Evolutionary conservation across 306 rosid species (phyloP), one percentile per base, ranked within the genome.

Genomic region (Acmispon strigosus): DNA sequence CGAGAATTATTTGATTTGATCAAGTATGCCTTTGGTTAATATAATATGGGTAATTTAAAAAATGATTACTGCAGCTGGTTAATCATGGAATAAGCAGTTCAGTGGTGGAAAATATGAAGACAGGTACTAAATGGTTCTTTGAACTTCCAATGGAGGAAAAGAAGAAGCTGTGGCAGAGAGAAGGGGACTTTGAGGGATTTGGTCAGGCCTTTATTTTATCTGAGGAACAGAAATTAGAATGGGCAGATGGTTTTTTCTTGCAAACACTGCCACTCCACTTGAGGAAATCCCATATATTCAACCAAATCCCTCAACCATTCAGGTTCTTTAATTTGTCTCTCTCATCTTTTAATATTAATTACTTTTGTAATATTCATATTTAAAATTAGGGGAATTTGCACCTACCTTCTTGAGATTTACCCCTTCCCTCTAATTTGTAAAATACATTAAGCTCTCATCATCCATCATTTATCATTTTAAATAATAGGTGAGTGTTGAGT

Each of bases 221-320:
- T 4, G 81, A 84, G 36, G 81, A 78, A 18, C 89, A 80, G 57
- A 84, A 87, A 75, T 76, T 84, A 48, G 77, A 82, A 9, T 87
- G 87, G 91, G 80, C 65, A 32, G 85, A 87, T 80, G 0, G 57
- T 3, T 77, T 84, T 41, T 58, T 0, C 27, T 0, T 80, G 16
- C 1, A 29, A 16, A 70, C 81, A 9, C 50, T 78, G 4, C 85
- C 89, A 12, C 12, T 50, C 1, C 54, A 70, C 10, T 2, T 49
- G 12, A 87, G 89, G 69, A 83, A 70, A 66, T 86, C 82, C n/a
- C 83, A 81, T 18, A 19, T 87, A 27, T 76, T 84, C 58, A 70
- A 80, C 1, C 57, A 61, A 39, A 10, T 84, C 14, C 86, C 74
- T 5, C 59, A 48, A 2, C 59, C 80, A 69, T 76, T 86, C 76